Conservation (phyloP, 2,329 filamentous ascomycete species). For the Colletotrichum tofieldiae region DNA sequence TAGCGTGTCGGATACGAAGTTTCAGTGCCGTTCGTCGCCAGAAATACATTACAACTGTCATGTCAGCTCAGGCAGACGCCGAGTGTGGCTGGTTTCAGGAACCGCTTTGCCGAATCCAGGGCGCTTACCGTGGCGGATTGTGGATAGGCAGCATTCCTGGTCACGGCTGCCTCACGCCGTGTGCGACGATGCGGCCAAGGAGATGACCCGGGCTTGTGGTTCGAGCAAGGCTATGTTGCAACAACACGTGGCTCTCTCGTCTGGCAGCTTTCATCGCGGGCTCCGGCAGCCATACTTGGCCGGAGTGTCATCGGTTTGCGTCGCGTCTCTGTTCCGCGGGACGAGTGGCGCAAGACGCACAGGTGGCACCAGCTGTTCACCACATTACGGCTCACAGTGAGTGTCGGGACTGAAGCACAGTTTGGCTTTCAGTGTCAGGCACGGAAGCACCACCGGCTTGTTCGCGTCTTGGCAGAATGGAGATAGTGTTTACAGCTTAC, state of each 20-base stretch:
- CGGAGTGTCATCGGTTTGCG: background rate
- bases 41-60: background rate
- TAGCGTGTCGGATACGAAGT: slow-evolving; percentile 38
- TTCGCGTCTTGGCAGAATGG: no score
- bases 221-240: background rate
- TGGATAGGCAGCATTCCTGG: slow-evolving; percentile 24
- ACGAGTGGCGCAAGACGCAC: background rate
- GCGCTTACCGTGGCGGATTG: slow-evolving; percentile 12
- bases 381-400: background rate
- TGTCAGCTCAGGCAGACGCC: slow-evolving; percentile 18
- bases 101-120: slow-evolving; percentile 31
- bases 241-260: background rate
- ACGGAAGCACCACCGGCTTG: background rate
- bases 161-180: background rate
- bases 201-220: background rate
- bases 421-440: background rate
- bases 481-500: no score
- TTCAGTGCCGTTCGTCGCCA: slow-evolving; percentile 20
- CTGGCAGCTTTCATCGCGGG: background rate
- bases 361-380: background rate
- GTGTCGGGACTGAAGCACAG: background rate
- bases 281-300: background rate
- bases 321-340: background rate
- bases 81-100: slow-evolving; percentile 41
- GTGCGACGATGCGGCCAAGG: background rate